These are phyloP conservation scores for Rhizophlyctis rosea DNA, from an alignment of 192 early-diverging fungal genomes.

Conservation along the genomic window DNA sequence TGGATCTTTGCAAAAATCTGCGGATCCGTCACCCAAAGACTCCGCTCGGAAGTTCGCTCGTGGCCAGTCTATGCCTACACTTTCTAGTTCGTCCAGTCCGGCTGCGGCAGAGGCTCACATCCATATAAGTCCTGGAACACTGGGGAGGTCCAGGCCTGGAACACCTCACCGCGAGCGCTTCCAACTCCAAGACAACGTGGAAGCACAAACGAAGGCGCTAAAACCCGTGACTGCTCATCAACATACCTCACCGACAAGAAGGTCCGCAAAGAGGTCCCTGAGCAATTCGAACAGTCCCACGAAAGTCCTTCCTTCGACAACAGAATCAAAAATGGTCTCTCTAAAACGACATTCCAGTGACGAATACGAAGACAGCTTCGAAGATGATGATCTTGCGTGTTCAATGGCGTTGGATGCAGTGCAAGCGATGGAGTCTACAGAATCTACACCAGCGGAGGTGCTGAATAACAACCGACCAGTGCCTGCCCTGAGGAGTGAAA, in stretches of 20 bases:
- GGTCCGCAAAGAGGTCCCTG: not conserved
- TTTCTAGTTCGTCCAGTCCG: too few relatives aligned
- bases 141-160: too few relatives aligned
- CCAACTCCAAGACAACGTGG: too few relatives aligned
- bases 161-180: too few relatives aligned
- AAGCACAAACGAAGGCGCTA: not conserved
- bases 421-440: constrained; percentile 12
- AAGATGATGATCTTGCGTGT: constrained; percentile 17
- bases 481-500: not conserved
- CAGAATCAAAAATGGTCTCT: not conserved
- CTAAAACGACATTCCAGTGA: not conserved
- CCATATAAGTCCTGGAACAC: too few relatives aligned
- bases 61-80: too few relatives aligned
- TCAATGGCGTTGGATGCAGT: constrained; percentile 23
- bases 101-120: too few relatives aligned
- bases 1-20: not conserved
- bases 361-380: constrained; percentile 4
- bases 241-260: not conserved
- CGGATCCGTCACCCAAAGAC: not conserved
- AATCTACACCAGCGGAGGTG: not conserved
- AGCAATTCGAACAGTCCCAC: not conserved
- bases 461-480: not conserved
- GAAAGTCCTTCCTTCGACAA: not conserved
- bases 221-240: not conserved
- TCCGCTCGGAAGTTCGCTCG: not conserved